Evolutionary conservation across 768 basidiomycete species (phyloP), one percentile per base, ranked within the genome.

Genomic region (Panaeolus papilionaceus): DNA sequence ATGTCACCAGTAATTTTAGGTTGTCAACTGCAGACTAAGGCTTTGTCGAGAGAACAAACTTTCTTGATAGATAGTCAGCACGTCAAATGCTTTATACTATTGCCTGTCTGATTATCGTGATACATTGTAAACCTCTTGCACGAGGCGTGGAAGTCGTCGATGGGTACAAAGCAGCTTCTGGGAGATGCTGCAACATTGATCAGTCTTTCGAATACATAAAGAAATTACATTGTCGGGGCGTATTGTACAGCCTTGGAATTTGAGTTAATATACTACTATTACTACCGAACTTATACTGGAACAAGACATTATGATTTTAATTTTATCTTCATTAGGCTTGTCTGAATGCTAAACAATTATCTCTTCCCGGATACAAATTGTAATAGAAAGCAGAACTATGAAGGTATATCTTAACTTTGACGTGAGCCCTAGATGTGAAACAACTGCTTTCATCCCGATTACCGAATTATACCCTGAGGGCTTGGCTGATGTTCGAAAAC

Each of bases 221-320:
- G 47, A 49, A 18, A 23, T 23, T 23, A 49, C 47, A 44, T 44
- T 23, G 47, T 20, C 42, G 42, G 42, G 42, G 18, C 14, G 3
- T 49, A 49, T 49, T 49, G 47, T 37, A 58, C 16, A 58, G 54
- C 54, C 54, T 58, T 58, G 33, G 12, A 58, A 58, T 58, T 58
- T 58, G 33, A 58, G 14, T 7, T 33, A 4, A 58, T 16, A 33
- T 33, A 4, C 10, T 9, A 6, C 26, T 51, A 16, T 44, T 49
- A 49, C 47, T 49, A 49, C 47, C 47, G 47, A 49, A 18, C 2
- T 49, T 26, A 20, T 49, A 6, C n/a, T 49, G 11, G 6, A 23
- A 44, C 14, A 18, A 44, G 20, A 2, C 26, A 7, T 51, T 23
- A 20, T 51, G 23, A 51, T 11, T 51, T 51, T 51, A 51, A 51